Base-by-base conservation (phyloP, 2,329 filamentous ascomycete species). In the Curvularia eragrostidis region DNA sequence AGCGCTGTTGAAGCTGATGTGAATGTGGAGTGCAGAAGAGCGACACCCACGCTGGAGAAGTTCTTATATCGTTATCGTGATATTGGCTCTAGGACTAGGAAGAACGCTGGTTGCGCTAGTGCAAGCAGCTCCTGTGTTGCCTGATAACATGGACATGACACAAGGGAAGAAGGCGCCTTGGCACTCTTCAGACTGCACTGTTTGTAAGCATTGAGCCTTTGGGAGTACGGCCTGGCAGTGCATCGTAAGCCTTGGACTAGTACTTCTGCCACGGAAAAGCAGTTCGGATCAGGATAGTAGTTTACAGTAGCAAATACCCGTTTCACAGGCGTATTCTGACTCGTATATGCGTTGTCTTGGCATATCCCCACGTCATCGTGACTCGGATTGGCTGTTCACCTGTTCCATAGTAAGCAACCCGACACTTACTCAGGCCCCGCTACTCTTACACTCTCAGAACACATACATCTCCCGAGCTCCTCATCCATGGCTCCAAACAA, bases 401-500 rank as follows among this genome's bases (percentile, higher is more conserved):
- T 24, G 39, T 23, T 15, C 13, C 19, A 3, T 23, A 7, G 10
- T 24, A 42, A n/a, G 21, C 39, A 5, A 26, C 41, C 23, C n/a
- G 13, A 43, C 24, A 23, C 23, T 18, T 10, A 23, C 21, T 28
- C 18, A 21, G 28, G 28, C 43, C 30, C n/a, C 18, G 30, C 24
- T n/a, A 18, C 26, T 30, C 26, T n/a, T 30, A 30, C 43, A 15
- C 26, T 21, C 5, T 47, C 3, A 19, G 28, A 19, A 47, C 26
- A 9, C 13, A 43, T n/a, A 23, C 23, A 41, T n/a, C 13, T 5
- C 5, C 23, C 21, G 32, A n/a, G 15, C 15, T n/a, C 18, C 34
- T 36, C 15, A 13, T 18, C 13, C 30, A 49, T 49, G 47, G 15
- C 47, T 7, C 6, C 59, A 9, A 53, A 2, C 21, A 52, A 58